A percentile compares a stretch with the other conserved stretches of the same genome.
These are phyloP conservation scores for Scleromitrula shiraiana DNA, from an alignment of 2,329 filamentous ascomycete genomes.

Conservation along the genomic window DNA sequence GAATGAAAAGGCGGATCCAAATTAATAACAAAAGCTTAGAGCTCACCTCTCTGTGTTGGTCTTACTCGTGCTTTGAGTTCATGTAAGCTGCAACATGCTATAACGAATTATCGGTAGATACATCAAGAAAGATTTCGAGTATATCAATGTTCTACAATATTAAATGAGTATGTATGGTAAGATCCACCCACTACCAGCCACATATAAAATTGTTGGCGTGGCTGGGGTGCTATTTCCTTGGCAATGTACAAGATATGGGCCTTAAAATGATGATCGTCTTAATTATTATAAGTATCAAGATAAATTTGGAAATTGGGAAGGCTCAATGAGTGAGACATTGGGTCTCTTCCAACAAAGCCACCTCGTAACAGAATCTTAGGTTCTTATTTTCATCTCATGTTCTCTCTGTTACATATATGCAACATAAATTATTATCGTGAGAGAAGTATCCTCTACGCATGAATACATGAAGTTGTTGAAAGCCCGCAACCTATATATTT, in stretches of 20 bases:
- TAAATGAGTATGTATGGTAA: no score
- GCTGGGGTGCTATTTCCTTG: background rate
- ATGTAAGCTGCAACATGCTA: no score
- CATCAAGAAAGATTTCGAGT: no score
- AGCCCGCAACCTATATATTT: background rate
- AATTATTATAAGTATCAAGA: background rate
- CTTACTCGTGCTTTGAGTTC: no score
- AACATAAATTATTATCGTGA: background rate
- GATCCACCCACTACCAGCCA: no score
- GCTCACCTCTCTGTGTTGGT: no score
- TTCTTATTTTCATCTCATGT: no score
- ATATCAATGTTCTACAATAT: no score
- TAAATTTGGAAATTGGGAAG: background rate
- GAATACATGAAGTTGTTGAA: background rate
- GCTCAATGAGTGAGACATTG: background rate
- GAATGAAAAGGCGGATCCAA: no score
- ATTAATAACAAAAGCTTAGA: background rate
- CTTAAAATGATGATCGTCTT: background rate
- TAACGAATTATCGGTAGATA: no score
- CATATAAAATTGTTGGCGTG: background rate
- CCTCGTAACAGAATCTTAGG: no score
- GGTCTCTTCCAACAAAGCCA: background rate
- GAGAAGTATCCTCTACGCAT: background rate
- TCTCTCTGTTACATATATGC: no score
- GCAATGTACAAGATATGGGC: background rate